Base-by-base conservation (phyloP, 106 monocot species). In the Apostasia shenzhenica region DNA sequence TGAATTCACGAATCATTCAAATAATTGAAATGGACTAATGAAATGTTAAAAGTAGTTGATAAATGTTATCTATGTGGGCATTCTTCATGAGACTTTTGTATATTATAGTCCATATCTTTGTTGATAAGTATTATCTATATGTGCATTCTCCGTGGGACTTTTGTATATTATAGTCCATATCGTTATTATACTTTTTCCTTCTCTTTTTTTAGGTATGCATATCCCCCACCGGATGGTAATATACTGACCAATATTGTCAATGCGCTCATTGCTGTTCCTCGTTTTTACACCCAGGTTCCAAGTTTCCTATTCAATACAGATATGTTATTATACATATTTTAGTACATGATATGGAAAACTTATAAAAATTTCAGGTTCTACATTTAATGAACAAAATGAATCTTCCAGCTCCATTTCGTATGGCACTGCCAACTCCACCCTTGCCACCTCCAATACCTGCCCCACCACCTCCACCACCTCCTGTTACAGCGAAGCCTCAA, bases 381-480 rank as follows among this genome's bases (percentile, higher is more conserved):
- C 99, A 99, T 85, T 78, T 99, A 75, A 99, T 99, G 97, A 99
- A 99, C 71, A 99, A 99, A 73, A 92, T 99, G 97, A 99, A 99
- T 57, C 82, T 99, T 75, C 97, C 92, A 50, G 85, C 87, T 52
- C 97, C 97, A 59, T 99, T 99, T 81, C 92, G 97, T 37, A 85
- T 87, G 82, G 99, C 93, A 62, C 67, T 99, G 50, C 93, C 93
- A 12, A 99, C 90, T 51, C 99, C 99, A 51, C 93, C 93, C 4
- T 71, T 99, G 47, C 93, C 99, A 48, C 83, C 87, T 44, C 71
- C 86, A 61, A 81, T 81, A 10, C 87, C 81, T 70, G 82, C 87
- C 1, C 91, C 87, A 67, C 80, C 88, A 40, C 82, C 83, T 4
- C 88, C 83, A 44, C 80, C 80, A 26, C 81, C 79, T 43, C 72